Base-by-base conservation (phyloP, 805 yeast species). In the Schizosaccharomyces japonicus region DNA sequence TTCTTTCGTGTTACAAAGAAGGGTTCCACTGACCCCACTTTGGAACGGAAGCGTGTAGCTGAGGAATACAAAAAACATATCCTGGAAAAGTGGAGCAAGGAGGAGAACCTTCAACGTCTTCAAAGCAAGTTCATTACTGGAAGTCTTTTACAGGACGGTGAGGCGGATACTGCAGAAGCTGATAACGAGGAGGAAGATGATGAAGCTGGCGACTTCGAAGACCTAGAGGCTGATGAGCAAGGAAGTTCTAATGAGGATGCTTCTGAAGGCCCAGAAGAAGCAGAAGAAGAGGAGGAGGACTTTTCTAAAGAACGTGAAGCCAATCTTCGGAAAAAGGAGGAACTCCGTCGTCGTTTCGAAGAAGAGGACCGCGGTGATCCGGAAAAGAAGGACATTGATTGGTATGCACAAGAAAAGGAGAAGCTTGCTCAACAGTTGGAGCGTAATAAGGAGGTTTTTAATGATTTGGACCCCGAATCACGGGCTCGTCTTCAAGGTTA, bases 341-440 rank as follows among this genome's bases (percentile, higher is more conserved):
- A 80, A 56, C 68, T 87, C 50, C 76, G 84, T 50, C 68, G 81
- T 56, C 95, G 90, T 59, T 83, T 90, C 57, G 96, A 90, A 58
- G 83, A 76, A 47, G 78, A 74, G 50, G 57, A 54, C 28, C 57
- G 55, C 34, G 58, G 56, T 25, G 94, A 82, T 52, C 81, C 81
- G 10, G 84, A 80, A 58, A 63, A 62, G 40, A 78, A 73, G 49
- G 92, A 80, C 58, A 95, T 87, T 56, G 84, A 95, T 0, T 90
- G 98, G 98, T 90, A 87, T 60, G 96, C 87, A 60, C 75, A 80
- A 61, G 95, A 90, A 62, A 90, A 90, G 66, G 92, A 94, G 51
- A 87, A 85, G 58, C 85, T 92, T 76, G 84, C 94, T 49, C 87
- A 90, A 60, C 98, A 90, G 64, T 66, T 81, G 52, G 96, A 87